Conservation (phyloP, 2,329 filamentous ascomycete species). For the Trichoderma atroviride region DNA sequence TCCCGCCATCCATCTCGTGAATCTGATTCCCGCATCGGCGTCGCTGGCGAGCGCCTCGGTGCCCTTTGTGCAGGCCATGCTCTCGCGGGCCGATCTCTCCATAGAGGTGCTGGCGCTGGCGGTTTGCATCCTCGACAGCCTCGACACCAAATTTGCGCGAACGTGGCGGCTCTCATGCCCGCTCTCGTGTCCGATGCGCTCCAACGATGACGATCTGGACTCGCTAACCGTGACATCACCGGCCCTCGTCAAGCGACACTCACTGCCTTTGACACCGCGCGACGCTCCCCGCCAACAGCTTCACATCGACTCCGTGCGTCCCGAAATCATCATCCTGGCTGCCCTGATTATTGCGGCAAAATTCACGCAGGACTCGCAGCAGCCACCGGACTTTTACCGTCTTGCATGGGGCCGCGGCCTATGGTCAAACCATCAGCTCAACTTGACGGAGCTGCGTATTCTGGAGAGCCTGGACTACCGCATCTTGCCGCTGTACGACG, state of each 20-base stretch:
- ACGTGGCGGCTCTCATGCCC: slow-evolving; percentile 62
- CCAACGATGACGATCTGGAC: slow-evolving; percentile 33
- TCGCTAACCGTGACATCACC: slow-evolving; percentile 17
- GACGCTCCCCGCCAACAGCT: slow-evolving; percentile 42
- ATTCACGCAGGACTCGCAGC: slow-evolving; percentile 63
- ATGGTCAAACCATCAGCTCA: slow-evolving; percentile 65
- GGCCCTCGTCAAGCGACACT: slow-evolving; percentile 50
- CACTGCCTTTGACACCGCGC: slow-evolving; percentile 47
- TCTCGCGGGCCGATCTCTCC: slow-evolving; percentile 59
- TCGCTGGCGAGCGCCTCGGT: slow-evolving; percentile 62
- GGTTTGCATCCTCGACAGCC: slow-evolving; percentile 67
- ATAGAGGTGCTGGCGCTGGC: slow-evolving; percentile 66
- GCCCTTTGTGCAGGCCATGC: slow-evolving; percentile 61
- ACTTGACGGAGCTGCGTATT: slow-evolving; percentile 64
- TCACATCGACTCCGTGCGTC: slow-evolving; percentile 63
- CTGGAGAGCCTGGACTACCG: slow-evolving; percentile 67
- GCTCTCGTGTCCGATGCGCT: slow-evolving; percentile 49
- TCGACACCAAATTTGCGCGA: slow-evolving; percentile 64
- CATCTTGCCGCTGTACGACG: slow-evolving; percentile 62
- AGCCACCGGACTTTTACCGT: slow-evolving; percentile 56
- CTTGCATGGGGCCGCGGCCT: slow-evolving; percentile 55
- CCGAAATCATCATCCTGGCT: slow-evolving; percentile 65
- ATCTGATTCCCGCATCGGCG: slow-evolving; percentile 65
- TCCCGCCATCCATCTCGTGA: slow-evolving; percentile 66
- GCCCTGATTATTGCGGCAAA: slow-evolving; percentile 67